Base-by-base conservation (phyloP, 768 basidiomycete species). In the Tulasnella calospora region DNA sequence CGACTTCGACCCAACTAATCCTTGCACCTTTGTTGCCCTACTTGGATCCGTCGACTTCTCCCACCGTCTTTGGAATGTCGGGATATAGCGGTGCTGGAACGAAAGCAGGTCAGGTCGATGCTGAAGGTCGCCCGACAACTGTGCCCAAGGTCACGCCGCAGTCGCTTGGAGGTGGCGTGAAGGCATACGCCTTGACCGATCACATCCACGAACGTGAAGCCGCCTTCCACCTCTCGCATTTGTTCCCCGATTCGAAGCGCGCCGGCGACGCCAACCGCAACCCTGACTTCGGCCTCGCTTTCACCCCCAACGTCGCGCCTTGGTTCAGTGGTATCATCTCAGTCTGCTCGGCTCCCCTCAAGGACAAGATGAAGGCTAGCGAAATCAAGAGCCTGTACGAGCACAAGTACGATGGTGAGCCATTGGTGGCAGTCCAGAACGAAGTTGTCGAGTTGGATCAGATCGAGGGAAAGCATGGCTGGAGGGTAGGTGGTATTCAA, bases 121-220 rank as follows among this genome's bases (percentile, higher is more conserved):
- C 87, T 1, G 89, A 92, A 72, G 94, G 94, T 13, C 88, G 88
- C 36, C 92, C 93, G 0, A 87, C 88, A 38, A 95, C 91, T 46
- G 86, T 90, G 19, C 92, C 98, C 67, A 99, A 99, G 84, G 89
- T 98, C 19, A 86, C 91, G 0, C 87, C 93, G 0, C 90, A 93
- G 81, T 90, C 88, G 79, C 90, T 99, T 19, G 86, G 85, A 1
- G 91, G 92, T 17, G 93, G 91, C 2, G 85, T 98, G 71, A 89
- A 90, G 75, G 92, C 96, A 9, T 99, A 99, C 85, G 82, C 94
- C 0, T 86, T 99, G 71, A 99, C 98, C 19, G 96, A 96, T 84
- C 98, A 99, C 85, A 98, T 99, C 82, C 98, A 99, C 87, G 98
- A 99, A 84, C 93, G 98, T 69, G 98, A 99, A 85, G 94, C 96